A percentile compares a stretch with the other conserved stretches of the same genome.
These are phyloP conservation scores for Cadophora luteo-olivacea DNA, from an alignment of 2,329 filamentous ascomycete species.

Conservation along the genomic window DNA sequence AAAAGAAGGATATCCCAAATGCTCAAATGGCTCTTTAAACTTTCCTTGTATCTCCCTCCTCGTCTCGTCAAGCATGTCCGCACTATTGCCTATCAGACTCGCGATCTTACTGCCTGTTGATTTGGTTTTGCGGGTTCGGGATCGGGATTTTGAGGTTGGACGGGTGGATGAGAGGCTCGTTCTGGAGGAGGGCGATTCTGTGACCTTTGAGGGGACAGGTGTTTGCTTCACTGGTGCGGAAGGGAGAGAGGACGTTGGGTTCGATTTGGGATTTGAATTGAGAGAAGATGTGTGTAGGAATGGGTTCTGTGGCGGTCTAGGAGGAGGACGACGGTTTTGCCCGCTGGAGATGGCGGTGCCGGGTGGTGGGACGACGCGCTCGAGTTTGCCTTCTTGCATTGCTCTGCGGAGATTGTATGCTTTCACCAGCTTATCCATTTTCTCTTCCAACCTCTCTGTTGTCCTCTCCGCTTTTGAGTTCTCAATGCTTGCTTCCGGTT, in stretches of 20 bases:
- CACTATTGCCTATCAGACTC: slow-evolving; percentile 25
- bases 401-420: slow-evolving; percentile 14
- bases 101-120: slow-evolving; percentile 21
- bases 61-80: slow-evolving; percentile 28
- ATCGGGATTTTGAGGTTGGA: neutral
- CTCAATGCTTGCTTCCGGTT: neutral
- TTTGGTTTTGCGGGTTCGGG: slow-evolving; percentile 15
- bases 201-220: neutral
- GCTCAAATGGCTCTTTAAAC: slow-evolving; percentile 27
- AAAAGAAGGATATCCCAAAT: slow-evolving; percentile 22
- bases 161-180: neutral
- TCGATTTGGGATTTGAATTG: neutral
- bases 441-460: neutral
- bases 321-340: neutral
- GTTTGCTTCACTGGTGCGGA: neutral
- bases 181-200: neutral
- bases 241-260: neutral
- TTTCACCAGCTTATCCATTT: slow-evolving; percentile 7
- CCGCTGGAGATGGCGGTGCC: neutral
- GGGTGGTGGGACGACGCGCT: slow-evolving; percentile 22
- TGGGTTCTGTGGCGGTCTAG: neutral
- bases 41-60: slow-evolving; percentile 26
- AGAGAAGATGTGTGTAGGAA: neutral
- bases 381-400: slow-evolving; percentile 29
- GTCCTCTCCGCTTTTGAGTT: neutral